Percentiles rank a stretch among this genome's conserved stretches.
Conservation (phyloP, 2,329 filamentous ascomycete species). For the Pyrenochaeta sp. region DNA sequence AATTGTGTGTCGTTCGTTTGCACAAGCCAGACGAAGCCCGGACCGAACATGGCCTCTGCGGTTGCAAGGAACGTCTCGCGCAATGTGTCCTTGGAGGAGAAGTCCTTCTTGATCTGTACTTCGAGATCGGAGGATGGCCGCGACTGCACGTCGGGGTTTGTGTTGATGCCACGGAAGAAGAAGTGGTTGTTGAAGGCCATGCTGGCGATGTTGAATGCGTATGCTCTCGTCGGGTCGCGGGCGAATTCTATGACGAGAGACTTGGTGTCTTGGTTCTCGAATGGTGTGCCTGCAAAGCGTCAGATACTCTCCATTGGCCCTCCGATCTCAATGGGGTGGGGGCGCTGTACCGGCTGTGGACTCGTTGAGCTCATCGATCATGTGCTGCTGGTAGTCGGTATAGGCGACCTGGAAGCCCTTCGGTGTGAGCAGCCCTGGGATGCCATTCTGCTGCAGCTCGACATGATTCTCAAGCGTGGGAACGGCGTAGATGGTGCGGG, state of each 20-base stretch:
- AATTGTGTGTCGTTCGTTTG: constrained; percentile 55
- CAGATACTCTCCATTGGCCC: constrained; percentile 4
- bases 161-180: constrained; percentile 72
- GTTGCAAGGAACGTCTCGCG: constrained; percentile 80
- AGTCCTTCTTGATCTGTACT: constrained; percentile 71
- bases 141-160: constrained; percentile 34
- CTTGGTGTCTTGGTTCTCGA: constrained; percentile 69
- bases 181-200: constrained; percentile 94
- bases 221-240: constrained; percentile 78
- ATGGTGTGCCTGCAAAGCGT: constrained; percentile 65
- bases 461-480: constrained; percentile 59
- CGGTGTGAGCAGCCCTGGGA: constrained; percentile 75
- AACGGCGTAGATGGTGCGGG: constrained; percentile 53
- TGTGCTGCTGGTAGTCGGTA: constrained; percentile 79
- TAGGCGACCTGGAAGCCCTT: constrained; percentile 79
- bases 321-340: background rate
- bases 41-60: constrained; percentile 91
- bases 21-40: constrained; percentile 96
- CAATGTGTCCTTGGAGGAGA: constrained; percentile 84
- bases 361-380: constrained; percentile 79
- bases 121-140: constrained; percentile 60
- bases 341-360: constrained; percentile 70
- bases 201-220: constrained; percentile 93
- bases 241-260: constrained; percentile 77
- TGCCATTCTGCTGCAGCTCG: constrained; percentile 59